Conservation (phyloP, 164 flowering plant species). For the Piper betle region DNA sequence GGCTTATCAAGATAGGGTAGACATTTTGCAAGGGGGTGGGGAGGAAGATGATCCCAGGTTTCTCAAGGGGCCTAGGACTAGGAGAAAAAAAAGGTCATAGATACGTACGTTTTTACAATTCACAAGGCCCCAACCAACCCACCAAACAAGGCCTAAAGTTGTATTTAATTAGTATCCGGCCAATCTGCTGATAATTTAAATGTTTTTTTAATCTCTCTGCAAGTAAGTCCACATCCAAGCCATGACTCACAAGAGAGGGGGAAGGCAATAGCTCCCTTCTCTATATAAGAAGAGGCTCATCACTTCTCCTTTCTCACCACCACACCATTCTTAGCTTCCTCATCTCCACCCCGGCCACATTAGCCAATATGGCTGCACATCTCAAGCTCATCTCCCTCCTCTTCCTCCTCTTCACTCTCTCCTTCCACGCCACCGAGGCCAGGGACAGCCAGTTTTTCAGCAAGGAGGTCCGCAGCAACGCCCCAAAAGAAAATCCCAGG, state of each 20-base stretch:
- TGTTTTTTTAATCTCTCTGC: not conserved
- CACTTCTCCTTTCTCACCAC: not conserved
- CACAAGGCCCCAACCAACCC: not conserved
- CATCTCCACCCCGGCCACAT: too few relatives aligned
- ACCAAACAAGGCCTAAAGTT: not conserved
- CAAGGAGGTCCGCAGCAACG: constrained; percentile 23
- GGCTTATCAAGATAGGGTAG: not conserved
- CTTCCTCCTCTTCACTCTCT: constrained; percentile 24
- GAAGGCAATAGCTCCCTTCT: not conserved
- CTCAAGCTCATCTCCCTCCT: constrained; percentile 13
- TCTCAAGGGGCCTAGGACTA: not conserved
- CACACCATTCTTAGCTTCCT: too few relatives aligned
- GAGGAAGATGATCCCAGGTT: too few relatives aligned
- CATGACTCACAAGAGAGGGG: not conserved
- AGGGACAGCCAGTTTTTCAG: constrained; percentile 51
- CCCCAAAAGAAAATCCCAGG: constrained; percentile 2
- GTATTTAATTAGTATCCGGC: not conserved
- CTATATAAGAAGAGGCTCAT: not conserved
- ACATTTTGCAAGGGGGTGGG: not conserved
- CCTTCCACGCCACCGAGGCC: constrained; percentile 19
- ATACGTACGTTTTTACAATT: not conserved
- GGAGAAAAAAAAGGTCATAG: not conserved
- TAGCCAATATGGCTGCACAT: constrained; percentile 18
- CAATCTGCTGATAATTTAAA: not conserved
- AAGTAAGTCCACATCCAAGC: too few relatives aligned